Base-by-base conservation (phyloP, 352 stramenopile genomes). In the Elongisporangium anandrum region DNA sequence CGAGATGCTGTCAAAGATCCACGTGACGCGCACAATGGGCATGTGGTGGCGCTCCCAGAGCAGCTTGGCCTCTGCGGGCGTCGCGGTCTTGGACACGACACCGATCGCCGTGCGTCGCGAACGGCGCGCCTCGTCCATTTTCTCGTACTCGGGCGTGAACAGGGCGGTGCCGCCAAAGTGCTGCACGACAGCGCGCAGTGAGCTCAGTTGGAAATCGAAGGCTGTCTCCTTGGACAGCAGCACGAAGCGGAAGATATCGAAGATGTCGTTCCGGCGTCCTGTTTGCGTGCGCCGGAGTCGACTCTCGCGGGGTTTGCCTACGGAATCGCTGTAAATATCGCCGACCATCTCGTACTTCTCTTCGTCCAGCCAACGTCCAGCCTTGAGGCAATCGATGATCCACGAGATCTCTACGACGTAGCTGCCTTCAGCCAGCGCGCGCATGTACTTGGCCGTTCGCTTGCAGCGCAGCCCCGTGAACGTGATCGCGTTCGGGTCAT, bases 1-100 rank as follows among this genome's bases (percentile, higher is more conserved):
- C 60, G 83, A 94, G 64, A 95, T 89, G 66, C 87, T 94, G 68
- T 95, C 87, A 50, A 93, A 90, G 59, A 95, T 79, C 87, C 87
- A 95, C 41, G 82, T 88, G 50, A 92, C 87, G 22, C 85, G 87
- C 47, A 95, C 85, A 45, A 95, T 92, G 13, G 85, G 87, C 52
- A 94, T 91, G 41, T 88, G 71, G 59, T 88, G 77, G 51, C 84
- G 65, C 38, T 85, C 58, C 74, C 73, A 92, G 34, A 87, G 72
- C 41, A 57, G 52, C 60, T 79, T 85, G 29, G 85, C 86, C 19
- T 79, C 72, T 7, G 62, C 64, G 1, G 80, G 73, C 1, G 79
- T 59, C 39, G 85, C 85, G n/a, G 60, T 69, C 54, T 93, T 92
- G 51, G 83, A 85, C 5, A 95, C 85, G 22, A 95, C 66, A 15